A percentile compares a stretch with the other conserved stretches of the same genome.
Conservation (phyloP, 345 rosid species). For the Garcia nutans region DNA sequence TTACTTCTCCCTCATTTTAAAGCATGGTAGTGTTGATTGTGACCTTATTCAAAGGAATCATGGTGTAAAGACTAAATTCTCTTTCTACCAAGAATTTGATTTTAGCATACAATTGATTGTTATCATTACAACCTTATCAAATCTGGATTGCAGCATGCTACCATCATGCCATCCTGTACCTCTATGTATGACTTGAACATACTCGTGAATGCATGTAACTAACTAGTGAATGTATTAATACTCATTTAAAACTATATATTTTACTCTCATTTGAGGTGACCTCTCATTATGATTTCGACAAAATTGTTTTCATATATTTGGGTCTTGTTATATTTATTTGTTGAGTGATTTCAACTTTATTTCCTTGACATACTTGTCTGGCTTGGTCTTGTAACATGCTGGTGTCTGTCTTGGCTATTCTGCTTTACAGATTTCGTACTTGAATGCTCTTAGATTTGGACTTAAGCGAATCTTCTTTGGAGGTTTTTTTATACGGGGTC, state of each 20-base stretch:
- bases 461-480: slow-evolving; percentile 93
- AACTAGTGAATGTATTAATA: neutral
- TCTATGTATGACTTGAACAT: slow-evolving; percentile 3
- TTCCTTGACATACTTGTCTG: slow-evolving; percentile 4
- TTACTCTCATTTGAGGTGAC: neutral
- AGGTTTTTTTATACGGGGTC: slow-evolving; percentile 96
- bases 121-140: neutral
- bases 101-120: neutral
- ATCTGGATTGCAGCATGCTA: neutral
- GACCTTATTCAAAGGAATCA: neutral
- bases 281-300: neutral
- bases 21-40: neutral
- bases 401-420: slow-evolving; percentile 21
- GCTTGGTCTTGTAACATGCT: slow-evolving; percentile 8
- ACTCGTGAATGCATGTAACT: neutral
- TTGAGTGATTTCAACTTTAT: slow-evolving; percentile 15
- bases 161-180: neutral
- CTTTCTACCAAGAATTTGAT: neutral
- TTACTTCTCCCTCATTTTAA: neutral
- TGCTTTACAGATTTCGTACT: slow-evolving; percentile 67
- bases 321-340: neutral
- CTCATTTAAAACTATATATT: neutral
- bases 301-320: neutral
- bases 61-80: neutral
- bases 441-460: slow-evolving; percentile 95